Percentiles rank a stretch among this genome's conserved stretches.
phyloP scores from a whole-genome alignment of 306 rosid species.

The Prunus campanulata region DNA sequence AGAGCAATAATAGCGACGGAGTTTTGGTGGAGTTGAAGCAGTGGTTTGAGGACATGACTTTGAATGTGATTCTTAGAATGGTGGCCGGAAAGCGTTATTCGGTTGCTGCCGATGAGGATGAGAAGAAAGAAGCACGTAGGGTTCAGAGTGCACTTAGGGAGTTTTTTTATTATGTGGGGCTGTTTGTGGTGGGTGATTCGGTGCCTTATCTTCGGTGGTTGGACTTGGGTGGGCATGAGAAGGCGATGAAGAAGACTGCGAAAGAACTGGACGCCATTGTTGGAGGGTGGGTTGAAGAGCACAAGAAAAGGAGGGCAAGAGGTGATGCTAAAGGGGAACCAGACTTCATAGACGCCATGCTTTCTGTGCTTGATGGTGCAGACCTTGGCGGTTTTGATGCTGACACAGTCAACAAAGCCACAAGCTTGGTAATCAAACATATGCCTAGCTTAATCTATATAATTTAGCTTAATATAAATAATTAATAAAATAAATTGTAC shows the following conservation, averaged over 20 bases:
- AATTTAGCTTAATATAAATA: not conserved
- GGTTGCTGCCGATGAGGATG: not conserved
- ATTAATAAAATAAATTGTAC: not conserved
- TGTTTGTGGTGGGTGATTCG: slow-evolving; percentile 34
- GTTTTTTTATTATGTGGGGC: slow-evolving; percentile 29
- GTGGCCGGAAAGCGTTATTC: slow-evolving; percentile 34
- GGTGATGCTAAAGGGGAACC: slow-evolving; percentile 8
- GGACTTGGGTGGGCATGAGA: slow-evolving; percentile 54
- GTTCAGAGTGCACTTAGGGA: slow-evolving; percentile 18
- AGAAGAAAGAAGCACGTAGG: slow-evolving; percentile 7
- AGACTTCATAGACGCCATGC: slow-evolving; percentile 44
- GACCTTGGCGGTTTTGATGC: not conserved
- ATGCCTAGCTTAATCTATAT: not conserved
- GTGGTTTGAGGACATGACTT: slow-evolving; percentile 36
- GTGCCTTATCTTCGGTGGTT: slow-evolving; percentile 42
- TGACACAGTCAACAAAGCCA: slow-evolving; percentile 27
- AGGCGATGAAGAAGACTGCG: slow-evolving; percentile 28
- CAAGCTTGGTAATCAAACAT: slow-evolving; percentile 21
- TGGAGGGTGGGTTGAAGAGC: slow-evolving; percentile 46
- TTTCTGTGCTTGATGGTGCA: not conserved
- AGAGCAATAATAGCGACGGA: not conserved
- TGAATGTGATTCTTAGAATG: slow-evolving; percentile 44
- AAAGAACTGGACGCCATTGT: slow-evolving; percentile 28
- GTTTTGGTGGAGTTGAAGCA: slow-evolving; percentile 38
- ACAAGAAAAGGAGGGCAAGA: slow-evolving; percentile 10